A percentile compares a stretch with the other conserved stretches of the same genome.
phyloP scores from a whole-genome alignment of 2,329 filamentous ascomycete species.

The Talaromyces sp. region DNA sequence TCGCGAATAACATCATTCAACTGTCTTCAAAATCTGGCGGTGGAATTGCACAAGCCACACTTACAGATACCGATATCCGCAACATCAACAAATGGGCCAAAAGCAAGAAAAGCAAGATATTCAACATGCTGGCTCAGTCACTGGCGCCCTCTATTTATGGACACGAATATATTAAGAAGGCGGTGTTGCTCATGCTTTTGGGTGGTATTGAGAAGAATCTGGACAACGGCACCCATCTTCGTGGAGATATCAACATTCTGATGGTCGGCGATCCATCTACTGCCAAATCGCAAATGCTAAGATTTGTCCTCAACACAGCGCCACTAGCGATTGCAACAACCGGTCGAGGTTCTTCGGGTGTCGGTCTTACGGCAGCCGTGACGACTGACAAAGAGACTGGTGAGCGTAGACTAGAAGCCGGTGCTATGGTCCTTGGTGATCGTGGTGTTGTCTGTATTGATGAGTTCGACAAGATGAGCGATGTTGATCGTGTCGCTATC shows the following conservation, averaged over 20 bases:
- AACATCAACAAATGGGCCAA: constrained; percentile 98
- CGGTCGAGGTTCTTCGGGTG: constrained; percentile 91
- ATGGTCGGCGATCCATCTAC: constrained; percentile 99
- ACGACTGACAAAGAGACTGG: constrained; percentile 97
- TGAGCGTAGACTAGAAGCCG: constrained; percentile 87
- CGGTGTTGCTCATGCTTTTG: constrained; percentile 89
- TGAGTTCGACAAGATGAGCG: constrained; percentile 99
- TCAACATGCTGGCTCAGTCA: constrained; percentile 88
- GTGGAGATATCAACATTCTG: constrained; percentile 97
- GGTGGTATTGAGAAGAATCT: constrained; percentile 98
- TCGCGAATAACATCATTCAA: constrained; percentile 92
- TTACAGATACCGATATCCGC: constrained; percentile 94
- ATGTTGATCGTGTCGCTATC: constrained; percentile 94
- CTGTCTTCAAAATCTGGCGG: constrained; percentile 95
- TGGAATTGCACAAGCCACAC: constrained; percentile 83
- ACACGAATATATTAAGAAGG: constrained; percentile 96
- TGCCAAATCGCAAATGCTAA: constrained; percentile 94
- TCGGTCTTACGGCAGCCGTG: constrained; percentile 94
- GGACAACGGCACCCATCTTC: constrained; percentile 94
- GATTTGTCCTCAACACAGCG: constrained; percentile 95
- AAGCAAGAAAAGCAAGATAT: constrained; percentile 71
- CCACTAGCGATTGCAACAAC: constrained; percentile 96
- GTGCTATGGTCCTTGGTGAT: constrained; percentile 97
- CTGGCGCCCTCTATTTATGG: constrained; percentile 95
- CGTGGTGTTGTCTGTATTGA: constrained; percentile 98